These are phyloP conservation scores for Ascochyta clinopodiicola DNA, from an alignment of 2,329 filamentous ascomycete genomes.

Conservation along the genomic window DNA sequence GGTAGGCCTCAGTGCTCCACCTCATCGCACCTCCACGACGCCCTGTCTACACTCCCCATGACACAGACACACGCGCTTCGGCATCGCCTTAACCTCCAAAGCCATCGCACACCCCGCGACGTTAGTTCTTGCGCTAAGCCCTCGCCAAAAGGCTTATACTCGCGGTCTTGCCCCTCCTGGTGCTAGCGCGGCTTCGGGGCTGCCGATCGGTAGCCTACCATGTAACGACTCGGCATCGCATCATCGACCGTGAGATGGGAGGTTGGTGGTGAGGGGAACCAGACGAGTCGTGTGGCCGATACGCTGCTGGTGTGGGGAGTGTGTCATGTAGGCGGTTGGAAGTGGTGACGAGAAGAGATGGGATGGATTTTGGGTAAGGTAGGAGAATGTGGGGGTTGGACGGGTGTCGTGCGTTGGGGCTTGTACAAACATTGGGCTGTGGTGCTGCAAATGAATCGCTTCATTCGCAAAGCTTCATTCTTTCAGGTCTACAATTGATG, in stretches of 20 bases:
- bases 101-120: conserved; percentile 18
- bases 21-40: background rate
- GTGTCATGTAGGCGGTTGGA: background rate
- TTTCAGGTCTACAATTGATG: no score
- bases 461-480: no score
- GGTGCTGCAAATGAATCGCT: no score
- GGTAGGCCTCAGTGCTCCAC: background rate
- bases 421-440: no score
- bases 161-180: background rate
- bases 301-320: background rate
- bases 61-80: background rate
- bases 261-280: background rate
- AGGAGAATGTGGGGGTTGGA: background rate
- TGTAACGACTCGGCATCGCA: conserved; percentile 1
- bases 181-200: background rate
- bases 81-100: conserved; percentile 14
- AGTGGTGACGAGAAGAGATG: background rate
- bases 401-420: background rate
- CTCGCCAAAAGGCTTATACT: conserved; percentile 9
- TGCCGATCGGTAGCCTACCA: conserved; percentile 18
- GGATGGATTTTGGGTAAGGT: background rate
- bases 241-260: background rate
- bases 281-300: background rate
- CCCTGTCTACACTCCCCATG: background rate
- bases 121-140: background rate